A percentile compares a stretch with the other conserved stretches of the same genome.
Conservation (phyloP, 2,329 filamentous ascomycete genomes). For the Cercospora canescens region DNA sequence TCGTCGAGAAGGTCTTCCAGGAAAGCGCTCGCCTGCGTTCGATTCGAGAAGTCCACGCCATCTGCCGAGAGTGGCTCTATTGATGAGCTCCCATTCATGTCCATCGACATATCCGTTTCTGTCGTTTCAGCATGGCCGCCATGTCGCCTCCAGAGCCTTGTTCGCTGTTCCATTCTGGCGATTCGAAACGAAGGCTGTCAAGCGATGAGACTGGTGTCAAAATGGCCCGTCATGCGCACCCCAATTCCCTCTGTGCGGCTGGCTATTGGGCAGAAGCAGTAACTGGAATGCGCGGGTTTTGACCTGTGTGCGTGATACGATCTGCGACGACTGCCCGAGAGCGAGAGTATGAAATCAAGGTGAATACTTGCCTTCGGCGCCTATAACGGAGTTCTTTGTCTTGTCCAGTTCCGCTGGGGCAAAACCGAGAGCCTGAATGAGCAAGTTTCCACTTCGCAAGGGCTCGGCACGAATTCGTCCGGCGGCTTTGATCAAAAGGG, state of each 20-base stretch:
- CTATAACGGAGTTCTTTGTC: background rate
- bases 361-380: background rate
- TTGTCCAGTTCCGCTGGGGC: background rate
- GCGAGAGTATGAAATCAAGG: background rate
- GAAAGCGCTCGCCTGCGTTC: conserved; percentile 38
- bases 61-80: conserved; percentile 32
- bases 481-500: background rate
- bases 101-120: conserved; percentile 27
- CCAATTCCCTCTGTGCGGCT: background rate
- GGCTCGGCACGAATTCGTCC: background rate
- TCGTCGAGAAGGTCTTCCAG: conserved; percentile 41
- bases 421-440: background rate
- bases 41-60: conserved; percentile 41
- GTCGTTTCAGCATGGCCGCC: conserved; percentile 11
- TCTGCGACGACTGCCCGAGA: background rate
- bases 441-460: background rate
- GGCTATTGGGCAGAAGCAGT: background rate
- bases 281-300: background rate
- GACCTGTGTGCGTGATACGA: background rate
- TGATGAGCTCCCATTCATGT: conserved; percentile 18
- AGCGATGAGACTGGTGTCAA: background rate
- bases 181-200: background rate
- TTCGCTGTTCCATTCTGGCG: background rate
- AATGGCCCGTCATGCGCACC: background rate
- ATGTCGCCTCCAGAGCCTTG: conserved; percentile 3